Conservation (phyloP, 1,284 basidiomycete genomes). For the Fereydounia khargensis region DNA sequence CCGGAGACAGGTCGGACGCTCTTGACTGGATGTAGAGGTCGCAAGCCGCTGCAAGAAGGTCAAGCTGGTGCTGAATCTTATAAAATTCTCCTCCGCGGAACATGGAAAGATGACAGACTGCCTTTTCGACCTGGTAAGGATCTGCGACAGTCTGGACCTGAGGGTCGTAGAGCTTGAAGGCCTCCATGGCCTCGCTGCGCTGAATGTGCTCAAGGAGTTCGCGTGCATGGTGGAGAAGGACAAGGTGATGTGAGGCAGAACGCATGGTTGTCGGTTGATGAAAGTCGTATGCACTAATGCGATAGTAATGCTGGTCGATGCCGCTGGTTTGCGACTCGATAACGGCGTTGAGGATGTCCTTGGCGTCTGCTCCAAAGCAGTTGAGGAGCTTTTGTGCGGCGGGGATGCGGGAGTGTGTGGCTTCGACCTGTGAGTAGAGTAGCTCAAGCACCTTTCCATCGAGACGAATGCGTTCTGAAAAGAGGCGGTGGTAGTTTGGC, state of each 20-base stretch:
- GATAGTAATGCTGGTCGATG: slow-evolving; percentile 1
- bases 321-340: slow-evolving; percentile 17
- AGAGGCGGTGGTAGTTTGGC: slow-evolving; percentile 29
- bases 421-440: slow-evolving; percentile 19
- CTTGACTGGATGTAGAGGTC: slow-evolving; percentile 26
- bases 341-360: slow-evolving; percentile 23
- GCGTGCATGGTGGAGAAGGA: slow-evolving; percentile 18
- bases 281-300: slow-evolving; percentile 20
- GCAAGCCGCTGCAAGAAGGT: slow-evolving; percentile 28
- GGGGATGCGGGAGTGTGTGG: slow-evolving; percentile 8
- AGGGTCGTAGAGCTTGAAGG: slow-evolving; percentile 1
- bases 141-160: background rate
- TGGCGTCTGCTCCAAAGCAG: slow-evolving; percentile 24
- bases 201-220: slow-evolving; percentile 39
- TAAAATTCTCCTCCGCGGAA: slow-evolving; percentile 27
- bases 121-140: slow-evolving; percentile 3
- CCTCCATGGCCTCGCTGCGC: slow-evolving; percentile 26
- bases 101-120: slow-evolving; percentile 22
- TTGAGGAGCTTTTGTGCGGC: slow-evolving; percentile 6
- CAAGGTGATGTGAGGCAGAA: slow-evolving; percentile 28
- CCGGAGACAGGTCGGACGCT: background rate
- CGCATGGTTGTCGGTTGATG: slow-evolving; percentile 19
- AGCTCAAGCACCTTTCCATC: slow-evolving; percentile 22
- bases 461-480: slow-evolving; percentile 19
- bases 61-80: slow-evolving; percentile 19